Evolutionary conservation across 192 early-diverging fungal genomes (phyloP).

Genomic region (Linnemannia exigua): DNA sequence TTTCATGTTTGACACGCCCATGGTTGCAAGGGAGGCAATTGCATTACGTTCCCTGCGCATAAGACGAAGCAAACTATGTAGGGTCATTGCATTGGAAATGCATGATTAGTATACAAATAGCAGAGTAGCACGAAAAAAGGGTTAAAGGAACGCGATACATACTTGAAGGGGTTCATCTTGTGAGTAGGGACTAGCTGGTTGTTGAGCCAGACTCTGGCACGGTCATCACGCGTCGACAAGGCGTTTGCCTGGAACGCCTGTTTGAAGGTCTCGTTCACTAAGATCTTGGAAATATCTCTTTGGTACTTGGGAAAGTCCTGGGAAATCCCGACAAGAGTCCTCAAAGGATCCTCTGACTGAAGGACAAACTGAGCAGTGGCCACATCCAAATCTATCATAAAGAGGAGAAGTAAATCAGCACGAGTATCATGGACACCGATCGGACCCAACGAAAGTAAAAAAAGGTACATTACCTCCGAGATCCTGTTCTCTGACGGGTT

Average conservation of each 20-base stretch:
- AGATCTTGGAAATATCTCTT: slow-evolving; percentile 74
- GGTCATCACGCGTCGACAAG: slow-evolving; percentile 21
- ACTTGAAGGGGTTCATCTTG: slow-evolving; percentile 77
- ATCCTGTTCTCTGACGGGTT: slow-evolving; percentile 65
- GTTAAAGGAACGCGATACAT: background rate
- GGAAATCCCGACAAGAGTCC: slow-evolving; percentile 73
- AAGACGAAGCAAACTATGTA: slow-evolving; percentile 66
- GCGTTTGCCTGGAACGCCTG: slow-evolving; percentile 55
- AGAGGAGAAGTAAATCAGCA: background rate
- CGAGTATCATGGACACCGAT: background rate
- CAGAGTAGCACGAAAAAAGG: background rate
- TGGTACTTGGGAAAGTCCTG: slow-evolving; percentile 95
- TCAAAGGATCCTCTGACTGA: slow-evolving; percentile 71
- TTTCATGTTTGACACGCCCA: slow-evolving; percentile 58
- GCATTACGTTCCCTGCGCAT: slow-evolving; percentile 68
- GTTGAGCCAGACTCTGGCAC: slow-evolving; percentile 73
- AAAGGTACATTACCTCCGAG: slow-evolving; percentile 61
- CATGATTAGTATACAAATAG: background rate
- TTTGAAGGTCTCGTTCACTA: slow-evolving; percentile 61
- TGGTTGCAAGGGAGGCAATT: slow-evolving; percentile 60
- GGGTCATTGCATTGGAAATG: background rate
- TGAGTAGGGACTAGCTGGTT: slow-evolving; percentile 68
- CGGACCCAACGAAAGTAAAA: background rate
- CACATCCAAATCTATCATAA: slow-evolving; percentile 68
- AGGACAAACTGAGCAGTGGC: slow-evolving; percentile 82